phyloP scores from a whole-genome alignment of 2,329 filamentous ascomycete species.

The Juglanconis sp. region DNA sequence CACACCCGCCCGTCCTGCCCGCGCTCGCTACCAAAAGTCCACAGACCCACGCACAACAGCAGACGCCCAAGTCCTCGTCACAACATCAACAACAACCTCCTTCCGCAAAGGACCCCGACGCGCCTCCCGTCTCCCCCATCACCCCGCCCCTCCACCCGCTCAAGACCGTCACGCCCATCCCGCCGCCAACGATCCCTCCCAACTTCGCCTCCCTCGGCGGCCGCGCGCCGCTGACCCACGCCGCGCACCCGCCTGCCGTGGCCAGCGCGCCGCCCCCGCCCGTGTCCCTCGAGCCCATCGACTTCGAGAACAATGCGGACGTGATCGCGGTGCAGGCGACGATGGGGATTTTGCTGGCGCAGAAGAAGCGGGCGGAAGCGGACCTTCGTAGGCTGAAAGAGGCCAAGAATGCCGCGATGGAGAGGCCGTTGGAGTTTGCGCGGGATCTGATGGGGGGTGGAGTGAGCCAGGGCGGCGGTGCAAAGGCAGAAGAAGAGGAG shows the following conservation, averaged over 20 bases:
- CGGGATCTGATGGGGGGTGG: conserved; percentile 64
- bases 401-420: conserved; percentile 68
- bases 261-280: conserved; percentile 36
- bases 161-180: conserved; percentile 12
- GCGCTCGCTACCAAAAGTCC: not conserved
- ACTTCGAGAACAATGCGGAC: conserved; percentile 71
- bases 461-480: conserved; percentile 38
- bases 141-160: conserved; percentile 1
- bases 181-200: conserved; percentile 17
- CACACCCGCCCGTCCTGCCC: conserved; percentile 5
- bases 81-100: conserved; percentile 8
- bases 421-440: conserved; percentile 69
- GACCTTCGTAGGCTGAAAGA: conserved; percentile 70
- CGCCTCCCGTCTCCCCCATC: conserved; percentile 7
- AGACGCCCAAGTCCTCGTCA: not conserved
- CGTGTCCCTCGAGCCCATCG: conserved; percentile 50
- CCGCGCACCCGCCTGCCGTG: conserved; percentile 38
- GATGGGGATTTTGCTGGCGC: conserved; percentile 82
- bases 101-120: conserved; percentile 11
- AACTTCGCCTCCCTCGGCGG: conserved; percentile 26
- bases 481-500: conserved; percentile 23
- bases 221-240: conserved; percentile 43
- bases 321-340: conserved; percentile 82
- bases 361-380: conserved; percentile 71
- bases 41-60: not conserved